Percentiles rank a stretch among this genome's conserved stretches.
These are phyloP conservation scores for Camptophora hylomeconis DNA, from an alignment of 2,329 filamentous ascomycete genomes.

Conservation along the genomic window DNA sequence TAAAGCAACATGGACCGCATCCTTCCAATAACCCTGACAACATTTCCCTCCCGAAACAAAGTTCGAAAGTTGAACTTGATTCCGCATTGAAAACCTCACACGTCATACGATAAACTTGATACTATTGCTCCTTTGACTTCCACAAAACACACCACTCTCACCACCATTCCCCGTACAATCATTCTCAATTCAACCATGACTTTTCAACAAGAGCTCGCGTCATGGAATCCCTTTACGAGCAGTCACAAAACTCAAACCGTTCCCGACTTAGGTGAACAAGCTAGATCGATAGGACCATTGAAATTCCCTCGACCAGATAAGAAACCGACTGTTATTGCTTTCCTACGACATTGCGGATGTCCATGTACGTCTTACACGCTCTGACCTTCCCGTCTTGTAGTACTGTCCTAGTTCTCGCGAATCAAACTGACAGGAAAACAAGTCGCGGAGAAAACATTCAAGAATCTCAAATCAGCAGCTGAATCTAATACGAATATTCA, in stretches of 20 bases:
- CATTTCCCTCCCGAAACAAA: no score
- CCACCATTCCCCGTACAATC: no score
- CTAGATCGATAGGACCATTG: constrained; percentile 42
- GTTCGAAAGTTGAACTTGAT: no score
- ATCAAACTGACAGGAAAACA: background rate
- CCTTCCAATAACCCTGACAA: no score
- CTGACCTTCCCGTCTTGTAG: constrained; percentile 5
- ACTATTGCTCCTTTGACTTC: no score
- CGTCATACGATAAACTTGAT: no score
- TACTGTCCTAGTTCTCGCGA: constrained; percentile 1
- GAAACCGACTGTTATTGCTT: constrained; percentile 50
- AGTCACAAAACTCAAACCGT: constrained; percentile 13
- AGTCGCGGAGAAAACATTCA: constrained; percentile 59
- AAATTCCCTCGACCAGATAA: constrained; percentile 35
- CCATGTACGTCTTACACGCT: constrained; percentile 55
- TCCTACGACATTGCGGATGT: constrained; percentile 61
- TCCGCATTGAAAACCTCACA: no score
- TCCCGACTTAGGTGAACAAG: constrained; percentile 42
- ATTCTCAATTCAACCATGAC: no score
- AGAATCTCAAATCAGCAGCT: constrained; percentile 40
- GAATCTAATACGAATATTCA: constrained; percentile 35
- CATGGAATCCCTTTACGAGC: constrained; percentile 5
- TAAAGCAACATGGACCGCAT: no score
- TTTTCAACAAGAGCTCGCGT: constrained; percentile 4
- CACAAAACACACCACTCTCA: no score